Conservation (phyloP, 768 basidiomycete genomes). For the Kwoniella europaea region DNA sequence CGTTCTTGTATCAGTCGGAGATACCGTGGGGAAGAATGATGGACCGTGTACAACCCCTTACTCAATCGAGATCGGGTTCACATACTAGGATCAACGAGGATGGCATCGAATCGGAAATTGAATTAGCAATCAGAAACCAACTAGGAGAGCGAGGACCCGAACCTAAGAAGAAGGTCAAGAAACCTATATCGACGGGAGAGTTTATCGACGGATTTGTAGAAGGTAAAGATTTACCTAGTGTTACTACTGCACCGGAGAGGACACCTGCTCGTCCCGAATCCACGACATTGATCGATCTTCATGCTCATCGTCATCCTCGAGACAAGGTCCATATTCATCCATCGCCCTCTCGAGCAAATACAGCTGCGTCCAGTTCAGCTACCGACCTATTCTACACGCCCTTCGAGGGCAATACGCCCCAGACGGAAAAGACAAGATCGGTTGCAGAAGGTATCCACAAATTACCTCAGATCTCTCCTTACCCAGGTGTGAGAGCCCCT, state of each 20-base stretch:
- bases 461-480: neutral
- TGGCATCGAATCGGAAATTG: neutral
- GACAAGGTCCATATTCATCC: neutral
- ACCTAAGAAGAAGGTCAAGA: neutral
- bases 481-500: neutral
- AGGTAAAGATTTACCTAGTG: constrained; percentile 10
- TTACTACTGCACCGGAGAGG: constrained; percentile 1
- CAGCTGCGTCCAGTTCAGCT: constrained; percentile 12
- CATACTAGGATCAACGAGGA: neutral
- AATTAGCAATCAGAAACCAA: neutral
- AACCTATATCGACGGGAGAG: constrained; percentile 1
- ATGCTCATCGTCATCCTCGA: neutral
- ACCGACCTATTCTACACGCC: constrained; percentile 28
- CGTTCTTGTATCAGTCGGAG: constrained; percentile 15
- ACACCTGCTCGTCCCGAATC: constrained; percentile 22
- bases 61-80: neutral
- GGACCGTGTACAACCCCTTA: neutral
- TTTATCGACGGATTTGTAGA: neutral
- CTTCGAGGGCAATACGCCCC: constrained; percentile 17
- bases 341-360: constrained; percentile 10
- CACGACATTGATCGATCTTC: neutral
- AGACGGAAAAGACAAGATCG: constrained; percentile 14
- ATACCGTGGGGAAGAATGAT: constrained; percentile 22
- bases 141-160: neutral
- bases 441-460: constrained; percentile 12